A percentile compares a stretch with the other conserved stretches of the same genome.
phyloP scores from a whole-genome alignment of 208 protist species.

The Acanthamoeba royreba region DNA sequence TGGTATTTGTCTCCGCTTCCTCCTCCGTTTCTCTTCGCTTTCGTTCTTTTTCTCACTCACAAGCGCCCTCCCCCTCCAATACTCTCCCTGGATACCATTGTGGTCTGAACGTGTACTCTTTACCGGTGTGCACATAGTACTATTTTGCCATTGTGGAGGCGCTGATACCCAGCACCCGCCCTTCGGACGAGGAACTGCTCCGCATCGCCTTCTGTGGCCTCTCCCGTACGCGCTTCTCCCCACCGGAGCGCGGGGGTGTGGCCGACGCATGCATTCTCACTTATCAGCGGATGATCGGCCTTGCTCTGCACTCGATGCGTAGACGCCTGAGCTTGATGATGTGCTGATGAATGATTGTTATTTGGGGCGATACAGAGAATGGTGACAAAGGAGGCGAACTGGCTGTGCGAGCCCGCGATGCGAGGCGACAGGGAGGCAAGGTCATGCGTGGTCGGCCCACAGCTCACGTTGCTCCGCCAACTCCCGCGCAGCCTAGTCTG shows the following conservation, averaged over 20 bases:
- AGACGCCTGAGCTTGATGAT: too few relatives aligned
- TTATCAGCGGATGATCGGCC: background rate
- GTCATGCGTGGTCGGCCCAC: background rate
- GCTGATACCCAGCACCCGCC: background rate
- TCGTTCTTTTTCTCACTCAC: background rate
- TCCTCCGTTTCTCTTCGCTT: background rate
- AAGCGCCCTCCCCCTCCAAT: too few relatives aligned
- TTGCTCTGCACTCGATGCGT: background rate
- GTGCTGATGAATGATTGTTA: too few relatives aligned
- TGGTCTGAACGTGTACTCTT: too few relatives aligned
- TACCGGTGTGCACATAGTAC: too few relatives aligned
- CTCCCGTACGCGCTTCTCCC: background rate
- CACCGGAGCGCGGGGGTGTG: too few relatives aligned
- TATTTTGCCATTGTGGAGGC: background rate
- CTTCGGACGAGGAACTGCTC: background rate
- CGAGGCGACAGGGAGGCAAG: background rate
- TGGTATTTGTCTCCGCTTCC: background rate
- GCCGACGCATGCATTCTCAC: too few relatives aligned
- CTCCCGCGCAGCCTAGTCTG: background rate
- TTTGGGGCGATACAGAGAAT: background rate
- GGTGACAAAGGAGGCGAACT: background rate
- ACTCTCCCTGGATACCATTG: too few relatives aligned
- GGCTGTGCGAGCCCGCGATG: background rate
- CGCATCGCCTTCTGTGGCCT: background rate
- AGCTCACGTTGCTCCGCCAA: background rate